These are phyloP conservation scores for Trametopsis cervina DNA, from an alignment of 768 basidiomycete genomes.

Conservation along the genomic window DNA sequence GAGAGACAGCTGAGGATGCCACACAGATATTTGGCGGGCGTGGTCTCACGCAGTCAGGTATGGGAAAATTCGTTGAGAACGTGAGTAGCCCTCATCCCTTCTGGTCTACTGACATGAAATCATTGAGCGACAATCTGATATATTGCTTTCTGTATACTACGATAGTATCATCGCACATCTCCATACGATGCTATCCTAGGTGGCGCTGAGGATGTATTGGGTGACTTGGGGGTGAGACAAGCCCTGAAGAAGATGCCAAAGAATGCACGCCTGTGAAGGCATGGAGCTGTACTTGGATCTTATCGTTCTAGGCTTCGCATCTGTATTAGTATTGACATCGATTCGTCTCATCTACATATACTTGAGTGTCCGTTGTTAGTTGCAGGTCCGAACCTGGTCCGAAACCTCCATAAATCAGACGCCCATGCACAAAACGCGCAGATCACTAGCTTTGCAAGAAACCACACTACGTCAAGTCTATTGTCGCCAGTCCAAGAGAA, in stretches of 20 bases:
- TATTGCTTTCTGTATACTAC: background rate
- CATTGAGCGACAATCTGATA: conserved; percentile 4
- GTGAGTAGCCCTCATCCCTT: conserved; percentile 33
- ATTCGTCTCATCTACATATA: too few relatives aligned
- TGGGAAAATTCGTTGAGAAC: conserved; percentile 81
- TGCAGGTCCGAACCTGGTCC: too few relatives aligned
- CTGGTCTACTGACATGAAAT: background rate
- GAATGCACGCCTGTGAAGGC: conserved; percentile 32
- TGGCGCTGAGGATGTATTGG: conserved; percentile 70
- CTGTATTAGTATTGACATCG: too few relatives aligned
- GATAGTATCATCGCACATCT: conserved; percentile 74
- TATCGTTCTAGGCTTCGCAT: too few relatives aligned
- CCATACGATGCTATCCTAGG: conserved; percentile 82
- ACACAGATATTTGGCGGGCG: conserved; percentile 88
- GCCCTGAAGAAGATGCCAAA: conserved; percentile 66
- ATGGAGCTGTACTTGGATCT: background rate
- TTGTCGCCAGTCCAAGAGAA: too few relatives aligned
- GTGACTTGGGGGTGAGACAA: conserved; percentile 68
- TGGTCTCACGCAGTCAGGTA: conserved; percentile 78
- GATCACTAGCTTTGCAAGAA: too few relatives aligned
- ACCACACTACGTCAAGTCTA: too few relatives aligned
- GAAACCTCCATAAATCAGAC: too few relatives aligned
- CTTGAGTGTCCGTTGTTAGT: too few relatives aligned
- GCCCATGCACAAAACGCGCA: too few relatives aligned
- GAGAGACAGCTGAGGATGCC: conserved; percentile 68